Conservation (phyloP, 352 stramenopile species). For the Pythium coloratum region DNA sequence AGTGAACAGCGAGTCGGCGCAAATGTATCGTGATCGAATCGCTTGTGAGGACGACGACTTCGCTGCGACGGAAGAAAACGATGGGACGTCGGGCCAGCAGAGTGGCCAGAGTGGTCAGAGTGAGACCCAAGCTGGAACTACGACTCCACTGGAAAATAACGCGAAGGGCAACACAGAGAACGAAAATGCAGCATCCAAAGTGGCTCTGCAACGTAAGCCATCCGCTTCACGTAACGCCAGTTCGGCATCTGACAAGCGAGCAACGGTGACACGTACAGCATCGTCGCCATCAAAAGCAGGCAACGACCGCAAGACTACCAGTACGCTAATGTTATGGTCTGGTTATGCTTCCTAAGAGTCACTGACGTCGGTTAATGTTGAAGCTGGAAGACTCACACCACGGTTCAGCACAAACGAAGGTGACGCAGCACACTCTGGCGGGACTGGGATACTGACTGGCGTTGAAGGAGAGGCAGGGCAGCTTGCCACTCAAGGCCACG, state of each 20-base stretch:
- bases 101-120: not conserved
- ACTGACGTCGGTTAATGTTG: not conserved
- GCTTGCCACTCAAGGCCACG: not conserved
- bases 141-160: not conserved
- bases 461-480: not conserved
- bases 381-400: not conserved
- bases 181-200: not conserved
- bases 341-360: not conserved
- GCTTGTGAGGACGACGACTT: constrained; percentile 2
- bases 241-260: not conserved
- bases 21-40: constrained; percentile 44
- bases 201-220: not conserved
- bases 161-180: not conserved
- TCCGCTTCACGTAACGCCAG: not conserved
- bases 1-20: constrained; percentile 40
- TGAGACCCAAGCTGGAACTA: not conserved
- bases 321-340: not conserved
- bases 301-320: constrained; percentile 1
- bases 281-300: constrained; percentile 5
- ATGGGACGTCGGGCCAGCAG: not conserved
- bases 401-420: not conserved
- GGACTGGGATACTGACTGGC: not conserved
- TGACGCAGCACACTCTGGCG: not conserved
- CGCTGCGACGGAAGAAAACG: not conserved
- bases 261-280: not conserved